Conservation (phyloP, 257 asterid genomes). For the Osmanthus fragrans region DNA sequence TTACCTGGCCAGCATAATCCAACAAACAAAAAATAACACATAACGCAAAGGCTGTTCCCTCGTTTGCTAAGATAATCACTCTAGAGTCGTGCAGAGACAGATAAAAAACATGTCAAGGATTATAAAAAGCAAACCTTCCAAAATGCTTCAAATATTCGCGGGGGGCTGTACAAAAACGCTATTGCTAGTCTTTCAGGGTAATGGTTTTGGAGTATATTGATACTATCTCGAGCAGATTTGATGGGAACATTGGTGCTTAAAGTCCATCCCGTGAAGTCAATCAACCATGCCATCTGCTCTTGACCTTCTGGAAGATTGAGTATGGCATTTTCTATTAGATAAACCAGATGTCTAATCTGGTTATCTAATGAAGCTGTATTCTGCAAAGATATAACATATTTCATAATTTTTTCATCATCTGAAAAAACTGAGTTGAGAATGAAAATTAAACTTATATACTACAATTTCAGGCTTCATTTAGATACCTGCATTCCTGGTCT, state of each 20-base stretch:
- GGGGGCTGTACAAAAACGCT: conserved; percentile 88
- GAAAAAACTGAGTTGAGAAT: neutral
- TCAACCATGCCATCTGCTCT: conserved; percentile 93
- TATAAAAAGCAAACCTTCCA: conserved; percentile 70
- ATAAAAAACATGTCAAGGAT: neutral
- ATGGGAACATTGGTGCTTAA: conserved; percentile 70
- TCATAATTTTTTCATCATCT: neutral
- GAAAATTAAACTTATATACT: too few species aligned
- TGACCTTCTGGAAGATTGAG: conserved; percentile 93
- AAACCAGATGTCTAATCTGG: conserved; percentile 86
- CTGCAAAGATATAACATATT: conserved; percentile 39
- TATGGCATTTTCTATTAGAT: conserved; percentile 84
- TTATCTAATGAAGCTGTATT: conserved; percentile 75
- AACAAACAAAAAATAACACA: neutral
- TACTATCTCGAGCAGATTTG: conserved; percentile 78
- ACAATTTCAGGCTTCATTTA: neutral
- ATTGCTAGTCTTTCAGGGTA: conserved; percentile 87
- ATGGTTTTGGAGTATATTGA: conserved; percentile 78
- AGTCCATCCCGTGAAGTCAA: conserved; percentile 94
- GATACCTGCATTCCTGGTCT: conserved; percentile 90
- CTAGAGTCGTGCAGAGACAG: too few species aligned
- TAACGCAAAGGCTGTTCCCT: too few species aligned
- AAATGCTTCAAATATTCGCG: conserved; percentile 86
- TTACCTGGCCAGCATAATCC: neutral
- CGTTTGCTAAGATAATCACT: too few species aligned